Evolutionary conservation across 805 yeast genomes (phyloP), one percentile per base, ranked within the genome.

Genomic region (Kluyveromyces wickerhamii): DNA sequence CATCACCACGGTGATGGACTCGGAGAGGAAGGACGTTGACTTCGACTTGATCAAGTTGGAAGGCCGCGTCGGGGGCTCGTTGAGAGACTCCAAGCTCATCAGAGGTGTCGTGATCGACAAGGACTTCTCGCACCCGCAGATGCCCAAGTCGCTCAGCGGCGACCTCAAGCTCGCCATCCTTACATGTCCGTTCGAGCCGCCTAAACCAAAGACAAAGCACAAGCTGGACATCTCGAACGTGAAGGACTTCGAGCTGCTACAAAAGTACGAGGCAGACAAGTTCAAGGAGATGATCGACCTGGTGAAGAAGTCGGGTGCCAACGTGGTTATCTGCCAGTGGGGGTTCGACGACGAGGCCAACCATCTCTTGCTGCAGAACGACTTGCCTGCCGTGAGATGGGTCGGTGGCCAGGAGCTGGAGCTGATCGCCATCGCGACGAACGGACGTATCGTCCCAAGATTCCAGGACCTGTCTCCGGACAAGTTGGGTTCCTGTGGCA

Each of bases 171-270:
- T 92, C 41, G 97, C 97, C 32, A 89, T 92, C 46, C 71, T 92
- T 56, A 92, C 99, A 2, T 89, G 97, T 67, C 97, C 99, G 49
- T 92, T 92, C 57, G 99, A 92, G 68, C 99, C 99, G 26, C 99
- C 99, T 51, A 92, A 92, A 66, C 99, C 99, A 48, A 92, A 92
- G 67, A 92, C 99, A 16, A 92, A 92, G 65, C 98, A 89, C 66
- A 89, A 89, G 71, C 71, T 89, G 51, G 95, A 89, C 58, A 89
- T 89, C 44, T 74, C 89, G 11, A 65, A 82, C n/a, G 96, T 87
- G 14, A 96, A 88, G 52, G 98, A 92, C 63, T 92, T 88, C 65
- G 74, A 81, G 59, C 80, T 76, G 43, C 72, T 92, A 56, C 98
- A 94, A 66, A 74, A 74, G 34, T 92, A 92, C 60, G 99, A 92